phyloP scores from a whole-genome alignment of 352 stramenopile species.

The Pythium biforme region DNA sequence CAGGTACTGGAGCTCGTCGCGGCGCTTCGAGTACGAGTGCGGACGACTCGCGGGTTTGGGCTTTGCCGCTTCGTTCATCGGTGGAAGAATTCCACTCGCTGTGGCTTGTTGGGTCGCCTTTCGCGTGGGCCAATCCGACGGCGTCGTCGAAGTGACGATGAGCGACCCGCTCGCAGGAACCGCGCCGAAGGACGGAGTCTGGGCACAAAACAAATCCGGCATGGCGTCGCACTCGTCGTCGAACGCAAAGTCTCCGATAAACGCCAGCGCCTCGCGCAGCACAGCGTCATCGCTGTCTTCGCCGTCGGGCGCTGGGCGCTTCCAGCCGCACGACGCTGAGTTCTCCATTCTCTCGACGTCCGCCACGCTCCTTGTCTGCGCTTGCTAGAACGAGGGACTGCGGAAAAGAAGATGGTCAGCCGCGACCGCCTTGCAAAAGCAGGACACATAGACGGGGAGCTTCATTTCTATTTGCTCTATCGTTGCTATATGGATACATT shows the following conservation, averaged over 20 bases:
- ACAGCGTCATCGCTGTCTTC: constrained; percentile 4
- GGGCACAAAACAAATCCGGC: neutral
- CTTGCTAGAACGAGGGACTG: no score
- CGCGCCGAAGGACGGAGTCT: no score
- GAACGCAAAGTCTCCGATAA: constrained; percentile 20
- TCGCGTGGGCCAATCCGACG: no score
- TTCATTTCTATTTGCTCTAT: neutral
- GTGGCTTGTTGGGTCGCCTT: no score
- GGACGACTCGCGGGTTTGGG: neutral
- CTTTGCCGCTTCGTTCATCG: neutral
- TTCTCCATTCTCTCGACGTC: neutral
- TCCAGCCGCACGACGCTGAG: neutral
- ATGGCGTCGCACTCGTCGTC: constrained; percentile 3
- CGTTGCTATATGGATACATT: neutral
- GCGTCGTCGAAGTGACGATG: neutral
- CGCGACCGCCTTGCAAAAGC: no score
- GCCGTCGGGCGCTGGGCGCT: neutral
- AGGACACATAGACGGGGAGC: neutral
- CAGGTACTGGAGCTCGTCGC: constrained; percentile 20
- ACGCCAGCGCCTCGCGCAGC: constrained; percentile 20
- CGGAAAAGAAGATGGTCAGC: no score
- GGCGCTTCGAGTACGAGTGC: constrained; percentile 11
- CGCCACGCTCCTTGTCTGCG: no score
- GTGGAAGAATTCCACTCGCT: no score
- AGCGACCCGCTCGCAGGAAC: neutral